These are phyloP conservation scores for Calendula officinalis DNA, from an alignment of 129 eudicot genomes.

Conservation along the genomic window DNA sequence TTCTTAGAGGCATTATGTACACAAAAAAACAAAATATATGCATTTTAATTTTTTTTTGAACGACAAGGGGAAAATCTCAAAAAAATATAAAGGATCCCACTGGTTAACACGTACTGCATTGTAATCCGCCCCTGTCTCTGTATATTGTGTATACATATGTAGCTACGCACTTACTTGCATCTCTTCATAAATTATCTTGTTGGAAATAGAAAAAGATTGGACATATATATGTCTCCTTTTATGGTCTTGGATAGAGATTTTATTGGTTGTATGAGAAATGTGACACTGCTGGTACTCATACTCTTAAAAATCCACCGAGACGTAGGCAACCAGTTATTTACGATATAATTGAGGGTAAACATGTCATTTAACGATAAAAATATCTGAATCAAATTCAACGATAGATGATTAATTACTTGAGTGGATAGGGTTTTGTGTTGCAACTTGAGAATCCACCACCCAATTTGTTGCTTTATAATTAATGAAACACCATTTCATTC, in stretches of 20 bases:
- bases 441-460: slow-evolving; percentile 33
- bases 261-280: neutral
- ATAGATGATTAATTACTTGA: slow-evolving; percentile 16
- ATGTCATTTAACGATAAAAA: slow-evolving; percentile 21
- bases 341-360: slow-evolving; percentile 14
- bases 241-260: neutral
- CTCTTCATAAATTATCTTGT: neutral
- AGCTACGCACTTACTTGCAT: neutral
- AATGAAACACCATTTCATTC: slow-evolving; percentile 24
- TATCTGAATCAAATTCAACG: slow-evolving; percentile 25
- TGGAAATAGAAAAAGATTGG: neutral
- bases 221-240: neutral
- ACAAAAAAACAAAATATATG: too few species aligned
- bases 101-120: too few species aligned
- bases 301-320: neutral
- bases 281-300: neutral
- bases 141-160: neutral
- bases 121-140: neutral
- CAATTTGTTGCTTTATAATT: slow-evolving; percentile 25
- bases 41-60: too few species aligned
- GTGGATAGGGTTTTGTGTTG: slow-evolving; percentile 38
- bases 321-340: neutral
- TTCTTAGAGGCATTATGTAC: too few species aligned
- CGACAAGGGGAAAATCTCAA: too few species aligned
- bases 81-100: too few species aligned